Percentiles rank a stretch among this genome's conserved stretches.
phyloP scores from a whole-genome alignment of 2,329 filamentous ascomycete genomes.

The Aphanocladium album region DNA sequence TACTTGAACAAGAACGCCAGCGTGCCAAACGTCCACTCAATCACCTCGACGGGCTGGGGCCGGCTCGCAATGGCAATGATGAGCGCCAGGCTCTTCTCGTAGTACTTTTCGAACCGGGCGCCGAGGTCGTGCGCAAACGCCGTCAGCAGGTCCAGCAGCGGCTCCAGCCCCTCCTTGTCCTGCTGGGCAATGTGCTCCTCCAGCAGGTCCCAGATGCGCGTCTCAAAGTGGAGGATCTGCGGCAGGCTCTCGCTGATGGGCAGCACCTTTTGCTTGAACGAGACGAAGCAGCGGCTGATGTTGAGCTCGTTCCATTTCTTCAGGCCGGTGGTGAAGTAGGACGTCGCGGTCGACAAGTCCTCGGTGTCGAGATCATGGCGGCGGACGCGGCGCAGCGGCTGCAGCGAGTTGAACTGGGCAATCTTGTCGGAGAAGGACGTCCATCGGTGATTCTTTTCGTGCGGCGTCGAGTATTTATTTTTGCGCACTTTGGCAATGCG shows the following conservation, averaged over 20 bases:
- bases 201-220: constrained; percentile 74
- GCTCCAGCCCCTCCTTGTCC: constrained; percentile 77
- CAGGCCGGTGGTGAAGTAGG: constrained; percentile 77
- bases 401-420: constrained; percentile 80
- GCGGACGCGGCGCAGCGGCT: constrained; percentile 85
- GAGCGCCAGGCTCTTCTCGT: constrained; percentile 66
- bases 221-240: constrained; percentile 86
- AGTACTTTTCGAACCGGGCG: constrained; percentile 81
- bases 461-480: constrained; percentile 64
- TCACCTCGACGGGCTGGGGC: constrained; percentile 76
- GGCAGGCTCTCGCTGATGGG: constrained; percentile 84
- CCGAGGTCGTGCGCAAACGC: constrained; percentile 95
- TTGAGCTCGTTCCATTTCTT: constrained; percentile 92
- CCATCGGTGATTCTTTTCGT: constrained; percentile 82
- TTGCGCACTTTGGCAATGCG: constrained; percentile 66
- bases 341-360: constrained; percentile 70
- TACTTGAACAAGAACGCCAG: constrained; percentile 98
- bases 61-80: constrained; percentile 74
- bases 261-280: constrained; percentile 69
- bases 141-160: constrained; percentile 79
- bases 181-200: constrained; percentile 70
- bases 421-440: constrained; percentile 89
- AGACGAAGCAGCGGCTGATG: constrained; percentile 72
- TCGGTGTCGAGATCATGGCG: constrained; percentile 77
- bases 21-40: constrained; percentile 95